Evolutionary conservation across 192 early-diverging fungal genomes (phyloP), one percentile per base, ranked within the genome.

Genomic region (Powellomyces hirtus): DNA sequence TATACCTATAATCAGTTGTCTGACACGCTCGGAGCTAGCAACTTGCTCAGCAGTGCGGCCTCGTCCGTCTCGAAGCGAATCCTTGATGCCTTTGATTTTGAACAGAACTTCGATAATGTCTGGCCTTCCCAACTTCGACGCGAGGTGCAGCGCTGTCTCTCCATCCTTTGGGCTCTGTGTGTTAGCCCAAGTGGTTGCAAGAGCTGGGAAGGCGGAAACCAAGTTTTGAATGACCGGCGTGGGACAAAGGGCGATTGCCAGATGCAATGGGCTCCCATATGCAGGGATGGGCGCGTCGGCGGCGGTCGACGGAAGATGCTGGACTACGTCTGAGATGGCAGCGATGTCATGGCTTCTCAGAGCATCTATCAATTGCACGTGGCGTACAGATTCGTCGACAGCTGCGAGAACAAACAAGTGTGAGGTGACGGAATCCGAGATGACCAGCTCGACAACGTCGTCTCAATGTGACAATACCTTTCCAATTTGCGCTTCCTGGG

Each of bases 101-200:
- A 93, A 78, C 29, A 93, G 70, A 31, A 92, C 62, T 55, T 85
- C 84, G 16, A 90, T 79, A 11, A 91, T 77, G 49, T 91, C 89
- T 6, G 76, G 67, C 33, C 89, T 79, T 18, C 87, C 80, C 42
- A 85, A 77, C 68, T 85, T 89, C 36, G 90, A 77, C 0, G 89
- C 92, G 63, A 89, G 66, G 62, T 93, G 92, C 45, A 93, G 68
- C 8, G 90, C 86, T 0, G 90, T 93, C 68, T 87, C 84, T 14
- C 89, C 88, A 31, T 88, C 79, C 33, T 67, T 69, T 46, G 85
- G 81, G 0, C 79, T 74, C 26, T 44, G 57, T 16, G 59, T 62
- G 36, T 79, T 79, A 33, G 71, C 55, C 77, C 77, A 79, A 27
- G 68, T 35, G 29, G 60, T 18, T 20, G 34, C 67, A 22, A 35